Evolutionary conservation across 306 rosid species (phyloP).

Genomic region (Crataegus laevigata): DNA sequence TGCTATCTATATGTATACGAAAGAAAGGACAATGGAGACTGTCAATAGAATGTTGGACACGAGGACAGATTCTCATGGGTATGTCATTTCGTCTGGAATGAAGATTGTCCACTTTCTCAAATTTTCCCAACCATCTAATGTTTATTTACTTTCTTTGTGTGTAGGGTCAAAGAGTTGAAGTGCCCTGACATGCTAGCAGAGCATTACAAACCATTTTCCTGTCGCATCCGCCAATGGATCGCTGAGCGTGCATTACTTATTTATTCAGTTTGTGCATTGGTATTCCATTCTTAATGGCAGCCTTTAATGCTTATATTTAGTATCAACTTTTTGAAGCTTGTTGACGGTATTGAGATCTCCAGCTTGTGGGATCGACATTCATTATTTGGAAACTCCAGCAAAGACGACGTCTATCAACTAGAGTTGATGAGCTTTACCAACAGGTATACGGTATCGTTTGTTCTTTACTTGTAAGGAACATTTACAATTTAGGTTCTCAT

Average conservation of each 20-base stretch:
- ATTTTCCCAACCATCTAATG: neutral
- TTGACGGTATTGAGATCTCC: constrained; percentile 41
- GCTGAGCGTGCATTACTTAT: constrained; percentile 38
- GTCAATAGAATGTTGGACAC: constrained; percentile 43
- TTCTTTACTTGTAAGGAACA: neutral
- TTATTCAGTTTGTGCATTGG: constrained; percentile 54
- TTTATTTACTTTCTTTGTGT: constrained; percentile 6
- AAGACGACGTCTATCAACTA: constrained; percentile 33
- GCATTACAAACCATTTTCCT: constrained; percentile 56
- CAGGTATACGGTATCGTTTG: constrained; percentile 35
- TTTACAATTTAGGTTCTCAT: neutral
- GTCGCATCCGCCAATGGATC: constrained; percentile 59
- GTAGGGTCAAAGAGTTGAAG: constrained; percentile 72
- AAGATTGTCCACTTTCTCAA: constrained; percentile 7
- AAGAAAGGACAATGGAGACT: constrained; percentile 46
- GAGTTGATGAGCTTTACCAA: constrained; percentile 70
- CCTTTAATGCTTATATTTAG: constrained; percentile 22
- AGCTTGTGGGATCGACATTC: constrained; percentile 57
- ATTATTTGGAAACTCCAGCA: constrained; percentile 39
- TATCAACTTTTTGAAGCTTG: constrained; percentile 25
- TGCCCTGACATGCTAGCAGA: constrained; percentile 63
- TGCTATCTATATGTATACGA: constrained; percentile 40
- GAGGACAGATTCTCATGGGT: constrained; percentile 59
- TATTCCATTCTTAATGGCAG: constrained; percentile 36
- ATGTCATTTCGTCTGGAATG: constrained; percentile 16